A percentile compares a stretch with the other conserved stretches of the same genome.
Conservation (phyloP, 2,329 filamentous ascomycete species). For the Hirsutella thompsonii region DNA sequence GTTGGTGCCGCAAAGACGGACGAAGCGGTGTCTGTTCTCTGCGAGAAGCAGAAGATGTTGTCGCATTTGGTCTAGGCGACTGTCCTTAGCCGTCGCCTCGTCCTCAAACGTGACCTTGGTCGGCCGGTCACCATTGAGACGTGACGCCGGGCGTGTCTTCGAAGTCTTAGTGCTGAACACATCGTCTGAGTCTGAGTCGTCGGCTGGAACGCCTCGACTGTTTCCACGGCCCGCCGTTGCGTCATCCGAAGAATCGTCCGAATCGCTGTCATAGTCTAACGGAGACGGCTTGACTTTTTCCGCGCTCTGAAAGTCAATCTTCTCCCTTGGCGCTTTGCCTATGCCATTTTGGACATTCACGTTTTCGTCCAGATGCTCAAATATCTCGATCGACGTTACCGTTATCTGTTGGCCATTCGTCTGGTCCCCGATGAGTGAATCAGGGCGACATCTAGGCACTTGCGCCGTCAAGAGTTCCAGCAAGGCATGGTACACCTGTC, state of each 20-base stretch:
- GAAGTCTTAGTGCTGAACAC: conserved; percentile 10
- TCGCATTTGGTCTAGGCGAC: conserved; percentile 47
- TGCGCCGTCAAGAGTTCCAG: conserved; percentile 59
- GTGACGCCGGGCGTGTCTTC: conserved; percentile 12
- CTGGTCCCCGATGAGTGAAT: conserved; percentile 27
- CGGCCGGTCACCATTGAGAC: conserved; percentile 22
- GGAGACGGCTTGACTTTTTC: conserved; percentile 33
- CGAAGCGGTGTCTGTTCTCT: conserved; percentile 55
- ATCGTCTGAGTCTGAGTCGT: conserved; percentile 22
- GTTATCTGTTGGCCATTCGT: conserved; percentile 14
- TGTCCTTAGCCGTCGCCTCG: conserved; percentile 23
- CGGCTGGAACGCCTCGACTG: conserved; percentile 10
- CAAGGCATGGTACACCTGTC: conserved; percentile 64
- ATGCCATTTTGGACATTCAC: conserved; percentile 44
- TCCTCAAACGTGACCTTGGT: conserved; percentile 41
- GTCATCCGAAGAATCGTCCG: conserved; percentile 19
- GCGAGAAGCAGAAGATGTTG: conserved; percentile 62
- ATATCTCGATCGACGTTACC: conserved; percentile 44
- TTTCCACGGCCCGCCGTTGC: conserved; percentile 7
- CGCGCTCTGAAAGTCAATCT: conserved; percentile 30
- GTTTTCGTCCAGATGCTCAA: conserved; percentile 36
- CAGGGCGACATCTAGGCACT: conserved; percentile 51
- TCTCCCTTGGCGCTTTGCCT: conserved; percentile 36
- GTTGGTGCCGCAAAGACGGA: conserved; percentile 50
- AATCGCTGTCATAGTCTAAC: conserved; percentile 19